Evolutionary conservation across 75 land plant genomes (phyloP), one percentile per base, ranked within the genome.

Genomic region (Chamaecyparis obtusa): DNA sequence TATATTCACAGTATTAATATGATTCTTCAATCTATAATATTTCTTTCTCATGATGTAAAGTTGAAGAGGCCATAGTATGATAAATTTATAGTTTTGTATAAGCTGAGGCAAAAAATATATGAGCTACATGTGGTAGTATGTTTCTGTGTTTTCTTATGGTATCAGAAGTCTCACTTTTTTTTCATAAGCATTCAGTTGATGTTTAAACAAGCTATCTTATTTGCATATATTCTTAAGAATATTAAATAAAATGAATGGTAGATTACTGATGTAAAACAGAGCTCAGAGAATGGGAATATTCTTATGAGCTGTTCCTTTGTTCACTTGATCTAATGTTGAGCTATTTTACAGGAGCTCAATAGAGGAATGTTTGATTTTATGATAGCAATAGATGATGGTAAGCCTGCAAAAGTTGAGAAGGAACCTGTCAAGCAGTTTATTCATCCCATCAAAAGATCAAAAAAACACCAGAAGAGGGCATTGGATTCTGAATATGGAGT

Each of bases 401-500:
- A 92, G 5, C 60, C 5, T 69, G 37, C 67, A 56, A 90, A 93
- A 83, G 91, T 87, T n/a, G 91, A 89, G 56, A 88, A 92, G 37
- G 90, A 87, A n/a, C 75, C 82, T 15, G 51, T 86, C 37, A 87
- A 72, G 37, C 84, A 85, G 35, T 89, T 69, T 30, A 49, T 75
- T 74, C 86, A 6, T 15, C 35, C 82, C 48, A 64, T 81, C 88
- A 92, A 64, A 84, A 88, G 87, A 81, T 87, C 90, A 3, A 96
- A 90, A 90, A 93, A 91, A 83, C 76, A 80, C 36, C n/a, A 77
- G 4, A 94, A 93, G 87, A 91, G 54, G 72, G 90, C 88, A 16
- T 64, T 90, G 51, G 99, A 98, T 51, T 71, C 95, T 85, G 99
- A 98, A 89, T 98, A 96, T 93, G 99, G 99, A 64, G 99, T 98